Evolutionary conservation across 768 basidiomycete species (phyloP).

Genomic region (Pulveroboletus sp.): DNA sequence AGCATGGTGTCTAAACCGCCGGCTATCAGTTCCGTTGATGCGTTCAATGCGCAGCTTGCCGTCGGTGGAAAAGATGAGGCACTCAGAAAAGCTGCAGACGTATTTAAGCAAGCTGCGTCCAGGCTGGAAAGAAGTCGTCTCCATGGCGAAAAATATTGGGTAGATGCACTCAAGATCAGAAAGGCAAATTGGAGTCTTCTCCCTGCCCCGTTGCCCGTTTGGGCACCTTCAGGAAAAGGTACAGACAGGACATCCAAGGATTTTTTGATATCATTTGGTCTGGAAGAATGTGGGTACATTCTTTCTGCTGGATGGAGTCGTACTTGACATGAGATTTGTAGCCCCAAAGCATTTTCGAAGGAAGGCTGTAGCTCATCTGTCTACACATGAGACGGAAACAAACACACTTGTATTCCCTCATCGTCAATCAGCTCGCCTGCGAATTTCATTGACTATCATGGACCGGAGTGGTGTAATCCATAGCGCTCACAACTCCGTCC

Average conservation of each 20-base stretch:
- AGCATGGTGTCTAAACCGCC: constrained; percentile 63
- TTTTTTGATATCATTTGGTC: constrained; percentile 72
- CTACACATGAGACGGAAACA: constrained; percentile 41
- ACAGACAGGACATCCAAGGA: constrained; percentile 78
- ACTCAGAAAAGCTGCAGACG: constrained; percentile 62
- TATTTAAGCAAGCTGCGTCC: constrained; percentile 67
- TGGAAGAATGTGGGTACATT: constrained; percentile 70
- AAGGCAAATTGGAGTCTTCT: constrained; percentile 76
- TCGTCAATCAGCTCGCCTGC: constrained; percentile 58
- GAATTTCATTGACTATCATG: constrained; percentile 46
- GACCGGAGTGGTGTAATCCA: constrained; percentile 31
- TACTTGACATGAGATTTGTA: constrained; percentile 27
- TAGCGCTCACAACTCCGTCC: constrained; percentile 36
- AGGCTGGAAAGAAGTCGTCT: constrained; percentile 60
- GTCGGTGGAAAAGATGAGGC: constrained; percentile 81
- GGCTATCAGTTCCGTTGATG: constrained; percentile 60
- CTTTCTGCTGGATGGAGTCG: background rate
- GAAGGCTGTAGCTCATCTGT: constrained; percentile 65
- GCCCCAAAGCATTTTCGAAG: constrained; percentile 62
- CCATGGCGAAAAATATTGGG: constrained; percentile 73
- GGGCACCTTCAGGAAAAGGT: constrained; percentile 67
- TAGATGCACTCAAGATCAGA: constrained; percentile 72
- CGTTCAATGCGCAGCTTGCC: constrained; percentile 66
- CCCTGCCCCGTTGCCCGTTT: constrained; percentile 71
- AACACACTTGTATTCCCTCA: constrained; percentile 55